Evolutionary conservation across 2,329 filamentous ascomycete species (phyloP).

Genomic region (Zasmidium angulare): DNA sequence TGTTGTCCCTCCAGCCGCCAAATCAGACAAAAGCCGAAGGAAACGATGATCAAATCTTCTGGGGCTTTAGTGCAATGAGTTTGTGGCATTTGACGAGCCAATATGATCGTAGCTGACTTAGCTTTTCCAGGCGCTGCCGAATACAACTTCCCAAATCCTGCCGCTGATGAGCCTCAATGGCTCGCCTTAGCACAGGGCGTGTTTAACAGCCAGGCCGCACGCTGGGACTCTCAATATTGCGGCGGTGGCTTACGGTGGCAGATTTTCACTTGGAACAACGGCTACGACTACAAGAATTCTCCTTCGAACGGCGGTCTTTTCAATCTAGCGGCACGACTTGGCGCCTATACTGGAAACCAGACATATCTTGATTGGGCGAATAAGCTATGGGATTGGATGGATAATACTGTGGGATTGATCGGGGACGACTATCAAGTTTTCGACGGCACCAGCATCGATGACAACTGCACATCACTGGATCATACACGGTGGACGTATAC

Average conservation of each 20-base stretch:
- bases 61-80: slow-evolving; percentile 57
- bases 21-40: slow-evolving; percentile 43
- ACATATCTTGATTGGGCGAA: slow-evolving; percentile 67
- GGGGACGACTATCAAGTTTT: slow-evolving; percentile 50
- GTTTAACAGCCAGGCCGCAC: slow-evolving; percentile 39
- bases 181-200: slow-evolving; percentile 45
- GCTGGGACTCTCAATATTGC: slow-evolving; percentile 41
- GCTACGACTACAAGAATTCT: slow-evolving; percentile 61
- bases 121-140: slow-evolving; percentile 53
- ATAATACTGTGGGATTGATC: slow-evolving; percentile 55
- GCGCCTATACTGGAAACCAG: slow-evolving; percentile 41
- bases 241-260: slow-evolving; percentile 41
- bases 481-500: slow-evolving; percentile 51
- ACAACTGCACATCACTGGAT: slow-evolving; percentile 48
- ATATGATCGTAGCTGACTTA: slow-evolving; percentile 29
- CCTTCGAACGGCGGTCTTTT: slow-evolving; percentile 51
- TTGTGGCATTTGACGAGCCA: slow-evolving; percentile 49
- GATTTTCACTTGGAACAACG: slow-evolving; percentile 48
- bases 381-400: slow-evolving; percentile 38
- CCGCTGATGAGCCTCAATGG: slow-evolving; percentile 43
- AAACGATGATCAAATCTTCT: slow-evolving; percentile 58
- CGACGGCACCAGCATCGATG: slow-evolving; percentile 46
- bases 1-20: slow-evolving; percentile 36
- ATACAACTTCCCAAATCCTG: slow-evolving; percentile 46
- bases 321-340: slow-evolving; percentile 46